Percentiles rank a stretch among this genome's conserved stretches.
Conservation (phyloP, 139 green algal species). For the Chlamydomonas incerta region DNA sequence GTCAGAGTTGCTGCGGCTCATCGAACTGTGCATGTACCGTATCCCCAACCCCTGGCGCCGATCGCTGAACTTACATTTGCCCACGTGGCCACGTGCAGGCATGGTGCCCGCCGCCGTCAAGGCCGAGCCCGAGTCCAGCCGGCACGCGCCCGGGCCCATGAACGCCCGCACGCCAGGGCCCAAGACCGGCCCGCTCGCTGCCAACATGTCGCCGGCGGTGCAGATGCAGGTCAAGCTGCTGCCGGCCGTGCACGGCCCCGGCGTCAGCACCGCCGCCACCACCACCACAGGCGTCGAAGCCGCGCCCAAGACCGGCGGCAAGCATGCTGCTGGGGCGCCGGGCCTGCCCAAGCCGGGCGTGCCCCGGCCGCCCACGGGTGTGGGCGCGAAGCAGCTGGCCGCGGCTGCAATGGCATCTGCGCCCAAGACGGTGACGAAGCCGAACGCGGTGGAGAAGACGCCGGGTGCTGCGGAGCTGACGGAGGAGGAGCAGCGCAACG, state of each 20-base stretch:
- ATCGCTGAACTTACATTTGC: too few species aligned
- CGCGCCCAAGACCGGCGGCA: too few species aligned
- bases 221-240: constrained; percentile 47
- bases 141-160: background rate
- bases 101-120: background rate
- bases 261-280: background rate
- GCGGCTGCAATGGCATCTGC: too few species aligned
- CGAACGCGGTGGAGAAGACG: too few species aligned
- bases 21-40: too few species aligned
- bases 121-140: constrained; percentile 21
- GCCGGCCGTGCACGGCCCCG: background rate
- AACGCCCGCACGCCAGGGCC: background rate
- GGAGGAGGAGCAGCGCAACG: constrained; percentile 57
- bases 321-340: too few species aligned
- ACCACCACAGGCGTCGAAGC: background rate
- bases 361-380: too few species aligned
- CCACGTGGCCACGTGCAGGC: background rate
- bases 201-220: constrained; percentile 27
- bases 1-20: too few species aligned
- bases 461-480: background rate
- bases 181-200: background rate
- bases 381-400: too few species aligned
- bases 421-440: too few species aligned
- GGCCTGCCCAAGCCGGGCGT: too few species aligned
- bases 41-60: too few species aligned